phyloP scores from a whole-genome alignment of 2,329 filamentous ascomycete species.

The Verticillium klebahnii region DNA sequence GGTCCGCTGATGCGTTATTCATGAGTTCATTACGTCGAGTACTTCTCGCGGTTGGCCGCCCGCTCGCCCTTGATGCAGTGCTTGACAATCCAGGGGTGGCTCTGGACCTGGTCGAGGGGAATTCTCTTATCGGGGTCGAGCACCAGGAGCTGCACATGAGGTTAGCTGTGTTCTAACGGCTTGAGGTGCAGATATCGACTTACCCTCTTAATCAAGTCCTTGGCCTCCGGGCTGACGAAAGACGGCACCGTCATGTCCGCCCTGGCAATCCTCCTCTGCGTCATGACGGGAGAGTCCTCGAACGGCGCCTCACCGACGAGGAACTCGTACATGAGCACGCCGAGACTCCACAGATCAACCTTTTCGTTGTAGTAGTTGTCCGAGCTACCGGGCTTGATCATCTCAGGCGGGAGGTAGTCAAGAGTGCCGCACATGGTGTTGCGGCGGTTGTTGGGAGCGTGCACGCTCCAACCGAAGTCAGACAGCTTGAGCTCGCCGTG shows the following conservation, averaged over 20 bases:
- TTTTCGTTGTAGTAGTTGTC: slow-evolving; percentile 94
- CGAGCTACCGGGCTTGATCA: slow-evolving; percentile 76
- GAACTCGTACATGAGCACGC: slow-evolving; percentile 94
- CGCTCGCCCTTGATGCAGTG: slow-evolving; percentile 71
- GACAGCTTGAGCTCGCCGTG: slow-evolving; percentile 98
- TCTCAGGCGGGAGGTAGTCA: slow-evolving; percentile 96
- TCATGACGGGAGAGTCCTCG: slow-evolving; percentile 93
- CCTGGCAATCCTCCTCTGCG: slow-evolving; percentile 79
- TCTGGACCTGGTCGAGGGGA: slow-evolving; percentile 80
- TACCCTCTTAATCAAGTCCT: slow-evolving; percentile 87
- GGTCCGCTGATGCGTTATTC: slow-evolving; percentile 13
- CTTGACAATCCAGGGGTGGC: slow-evolving; percentile 95
- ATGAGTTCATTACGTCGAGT: slow-evolving; percentile 16
- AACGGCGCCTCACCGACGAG: slow-evolving; percentile 94
- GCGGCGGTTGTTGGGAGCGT: slow-evolving; percentile 89
- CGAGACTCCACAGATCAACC: slow-evolving; percentile 93
- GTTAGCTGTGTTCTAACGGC: slow-evolving; percentile 9
- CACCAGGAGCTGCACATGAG: slow-evolving; percentile 66
- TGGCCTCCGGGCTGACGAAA: slow-evolving; percentile 86
- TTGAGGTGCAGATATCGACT: slow-evolving; percentile 20
- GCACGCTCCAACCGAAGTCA: slow-evolving; percentile 97
- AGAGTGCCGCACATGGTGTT: slow-evolving; percentile 96
- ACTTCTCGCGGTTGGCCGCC: slow-evolving; percentile 45
- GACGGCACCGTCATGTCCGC: slow-evolving; percentile 90
- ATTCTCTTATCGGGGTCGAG: slow-evolving; percentile 93